A percentile compares a stretch with the other conserved stretches of the same genome.
These are phyloP conservation scores for Saprolegnia diclina DNA, from an alignment of 352 stramenopile genomes.

Conservation along the genomic window DNA sequence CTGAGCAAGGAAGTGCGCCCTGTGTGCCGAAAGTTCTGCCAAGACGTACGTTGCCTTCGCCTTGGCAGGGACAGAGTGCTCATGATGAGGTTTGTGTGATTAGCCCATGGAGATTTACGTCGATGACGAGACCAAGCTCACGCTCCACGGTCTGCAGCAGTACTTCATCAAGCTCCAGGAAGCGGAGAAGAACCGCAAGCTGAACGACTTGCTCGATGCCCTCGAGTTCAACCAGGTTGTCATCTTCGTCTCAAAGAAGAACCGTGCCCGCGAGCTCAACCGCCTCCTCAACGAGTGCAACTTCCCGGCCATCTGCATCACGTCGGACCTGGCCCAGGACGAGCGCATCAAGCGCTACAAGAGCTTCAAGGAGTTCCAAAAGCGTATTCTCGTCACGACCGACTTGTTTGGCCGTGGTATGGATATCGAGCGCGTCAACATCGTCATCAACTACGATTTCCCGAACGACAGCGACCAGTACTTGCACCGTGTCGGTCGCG, in stretches of 20 bases:
- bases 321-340: conserved; percentile 96
- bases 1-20: conserved; percentile 98
- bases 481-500: conserved; percentile 97
- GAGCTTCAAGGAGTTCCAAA: conserved; percentile 99
- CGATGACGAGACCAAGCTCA: conserved; percentile 99
- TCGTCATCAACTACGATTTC: conserved; percentile 99
- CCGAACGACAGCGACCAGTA: conserved; percentile 98
- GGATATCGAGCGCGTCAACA: conserved; percentile 99
- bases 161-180: conserved; percentile 99
- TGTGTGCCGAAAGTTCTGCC: conserved; percentile 99
- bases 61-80: conserved; percentile 15
- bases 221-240: conserved; percentile 99
- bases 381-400: conserved; percentile 99
- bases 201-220: conserved; percentile 99
- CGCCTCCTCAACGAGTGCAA: conserved; percentile 98
- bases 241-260: conserved; percentile 98
- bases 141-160: conserved; percentile 99
- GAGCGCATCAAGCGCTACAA: conserved; percentile 98
- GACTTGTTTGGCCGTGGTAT: conserved; percentile 99
- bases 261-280: conserved; percentile 96
- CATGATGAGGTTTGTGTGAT: background rate
- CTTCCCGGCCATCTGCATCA: conserved; percentile 99
- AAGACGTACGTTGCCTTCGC: conserved; percentile 83
- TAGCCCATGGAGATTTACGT: conserved; percentile 99
- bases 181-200: conserved; percentile 99